Evolutionary conservation across 257 asterid species (phyloP).

Genomic region (Nicotiana attenuata): DNA sequence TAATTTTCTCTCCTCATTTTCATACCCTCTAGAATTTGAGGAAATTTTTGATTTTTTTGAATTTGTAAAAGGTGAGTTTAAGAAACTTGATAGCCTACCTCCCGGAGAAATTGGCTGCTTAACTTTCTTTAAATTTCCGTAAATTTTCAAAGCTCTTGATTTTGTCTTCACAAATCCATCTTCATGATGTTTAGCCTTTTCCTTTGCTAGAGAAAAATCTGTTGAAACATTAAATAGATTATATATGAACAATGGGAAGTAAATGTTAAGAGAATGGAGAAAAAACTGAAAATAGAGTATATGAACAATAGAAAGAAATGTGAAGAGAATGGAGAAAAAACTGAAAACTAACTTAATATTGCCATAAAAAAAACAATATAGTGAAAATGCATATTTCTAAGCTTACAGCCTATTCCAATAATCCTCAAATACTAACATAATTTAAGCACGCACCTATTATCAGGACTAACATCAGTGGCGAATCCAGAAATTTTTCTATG

Average conservation of each 20-base stretch:
- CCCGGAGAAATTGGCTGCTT: constrained; percentile 94
- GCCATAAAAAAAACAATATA: not conserved
- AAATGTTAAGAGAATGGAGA: not conserved
- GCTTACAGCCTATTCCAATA: not conserved
- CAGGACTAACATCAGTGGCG: too few species aligned
- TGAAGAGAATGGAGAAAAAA: too few species aligned
- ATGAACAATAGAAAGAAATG: not conserved
- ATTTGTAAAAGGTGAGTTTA: constrained; percentile 59
- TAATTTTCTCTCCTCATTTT: not conserved
- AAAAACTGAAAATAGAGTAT: not conserved
- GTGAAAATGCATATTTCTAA: not conserved
- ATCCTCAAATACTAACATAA: not conserved
- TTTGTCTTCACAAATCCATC: constrained; percentile 7
- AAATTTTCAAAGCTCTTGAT: constrained; percentile 63
- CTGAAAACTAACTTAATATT: not conserved
- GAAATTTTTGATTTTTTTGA: constrained; percentile 40
- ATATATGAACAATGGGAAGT: not conserved
- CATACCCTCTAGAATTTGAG: constrained; percentile 2
- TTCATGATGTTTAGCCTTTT: not conserved
- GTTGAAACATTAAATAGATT: not conserved
- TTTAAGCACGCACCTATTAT: not conserved
- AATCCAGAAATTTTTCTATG: too few species aligned
- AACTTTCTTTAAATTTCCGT: constrained; percentile 65
- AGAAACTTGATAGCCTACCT: constrained; percentile 63
- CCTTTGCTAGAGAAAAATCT: not conserved